A percentile compares a stretch with the other conserved stretches of the same genome.
Conservation (phyloP, 106 monocot genomes). For the Iris macrosiphon region DNA sequence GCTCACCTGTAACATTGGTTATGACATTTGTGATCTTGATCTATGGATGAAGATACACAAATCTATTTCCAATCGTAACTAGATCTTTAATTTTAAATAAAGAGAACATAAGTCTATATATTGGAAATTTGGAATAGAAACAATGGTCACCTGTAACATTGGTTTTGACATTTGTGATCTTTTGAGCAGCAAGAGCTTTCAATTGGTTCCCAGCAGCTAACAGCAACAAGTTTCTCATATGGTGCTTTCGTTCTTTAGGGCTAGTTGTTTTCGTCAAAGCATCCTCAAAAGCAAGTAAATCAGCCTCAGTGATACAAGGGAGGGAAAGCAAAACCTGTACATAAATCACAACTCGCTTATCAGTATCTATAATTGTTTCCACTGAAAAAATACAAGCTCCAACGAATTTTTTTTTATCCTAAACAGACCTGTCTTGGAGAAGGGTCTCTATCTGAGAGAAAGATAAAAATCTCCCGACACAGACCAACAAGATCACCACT, state of each 20-base stretch:
- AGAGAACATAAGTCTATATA: no score
- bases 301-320: constrained; percentile 49
- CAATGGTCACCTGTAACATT: constrained; percentile 70
- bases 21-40: no score
- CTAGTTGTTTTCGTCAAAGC: constrained; percentile 79
- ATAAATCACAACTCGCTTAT: constrained; percentile 11
- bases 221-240: constrained; percentile 67
- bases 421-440: constrained; percentile 82
- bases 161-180: constrained; percentile 67
- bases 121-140: not conserved
- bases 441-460: constrained; percentile 64
- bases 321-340: constrained; percentile 70
- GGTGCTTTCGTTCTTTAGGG: constrained; percentile 88
- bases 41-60: no score
- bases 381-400: not conserved
- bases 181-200: constrained; percentile 77
- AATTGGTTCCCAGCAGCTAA: constrained; percentile 76
- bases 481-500: constrained; percentile 82
- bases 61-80: no score
- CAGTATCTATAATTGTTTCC: not conserved
- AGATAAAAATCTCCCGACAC: constrained; percentile 88
- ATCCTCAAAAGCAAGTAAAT: constrained; percentile 88
- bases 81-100: no score
- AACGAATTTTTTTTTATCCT: not conserved
- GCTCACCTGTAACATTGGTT: no score